A percentile compares a stretch with the other conserved stretches of the same genome.
Evolutionary conservation across 2,329 filamentous ascomycete genomes (phyloP).

Genomic region (Arachnomyces sp.): DNA sequence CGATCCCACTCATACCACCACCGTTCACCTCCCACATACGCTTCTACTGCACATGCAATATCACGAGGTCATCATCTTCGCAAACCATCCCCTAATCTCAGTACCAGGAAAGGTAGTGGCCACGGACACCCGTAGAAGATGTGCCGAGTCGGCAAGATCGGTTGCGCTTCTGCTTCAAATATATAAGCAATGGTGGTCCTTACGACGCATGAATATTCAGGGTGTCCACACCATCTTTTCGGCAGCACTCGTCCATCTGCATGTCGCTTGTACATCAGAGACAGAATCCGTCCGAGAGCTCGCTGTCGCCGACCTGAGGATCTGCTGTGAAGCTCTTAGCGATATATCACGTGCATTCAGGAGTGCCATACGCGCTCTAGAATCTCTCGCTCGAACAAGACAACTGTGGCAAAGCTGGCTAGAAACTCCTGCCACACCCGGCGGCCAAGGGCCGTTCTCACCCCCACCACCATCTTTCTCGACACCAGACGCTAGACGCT

Average conservation of each 20-base stretch:
- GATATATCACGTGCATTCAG: constrained; percentile 9
- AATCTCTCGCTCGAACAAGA: not conserved
- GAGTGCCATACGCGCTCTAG: constrained; percentile 2
- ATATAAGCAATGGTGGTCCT: constrained; percentile 10
- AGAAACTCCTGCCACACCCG: not conserved
- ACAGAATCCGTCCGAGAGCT: constrained; percentile 1
- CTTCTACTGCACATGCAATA: constrained; percentile 14
- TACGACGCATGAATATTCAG: constrained; percentile 14
- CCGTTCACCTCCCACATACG: constrained; percentile 13
- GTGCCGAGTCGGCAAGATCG: constrained; percentile 6
- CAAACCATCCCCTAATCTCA: constrained; percentile 15
- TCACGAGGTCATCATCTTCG: constrained; percentile 13
- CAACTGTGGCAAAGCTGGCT: constrained; percentile 4
- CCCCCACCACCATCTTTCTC: too few species aligned
- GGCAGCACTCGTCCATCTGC: constrained; percentile 12
- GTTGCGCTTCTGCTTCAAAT: constrained; percentile 8
- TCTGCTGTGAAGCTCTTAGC: constrained; percentile 12
- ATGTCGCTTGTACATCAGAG: constrained; percentile 12
- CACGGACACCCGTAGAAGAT: constrained; percentile 8
- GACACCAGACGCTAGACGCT: not conserved
- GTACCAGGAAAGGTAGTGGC: not conserved
- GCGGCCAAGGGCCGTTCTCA: not conserved
- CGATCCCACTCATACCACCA: constrained; percentile 1
- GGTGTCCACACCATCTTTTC: constrained; percentile 14
- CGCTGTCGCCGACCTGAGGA: constrained; percentile 9